Conservation (phyloP, 2,329 filamentous ascomycete species). For the Akanthomyces dipterigenus region DNA sequence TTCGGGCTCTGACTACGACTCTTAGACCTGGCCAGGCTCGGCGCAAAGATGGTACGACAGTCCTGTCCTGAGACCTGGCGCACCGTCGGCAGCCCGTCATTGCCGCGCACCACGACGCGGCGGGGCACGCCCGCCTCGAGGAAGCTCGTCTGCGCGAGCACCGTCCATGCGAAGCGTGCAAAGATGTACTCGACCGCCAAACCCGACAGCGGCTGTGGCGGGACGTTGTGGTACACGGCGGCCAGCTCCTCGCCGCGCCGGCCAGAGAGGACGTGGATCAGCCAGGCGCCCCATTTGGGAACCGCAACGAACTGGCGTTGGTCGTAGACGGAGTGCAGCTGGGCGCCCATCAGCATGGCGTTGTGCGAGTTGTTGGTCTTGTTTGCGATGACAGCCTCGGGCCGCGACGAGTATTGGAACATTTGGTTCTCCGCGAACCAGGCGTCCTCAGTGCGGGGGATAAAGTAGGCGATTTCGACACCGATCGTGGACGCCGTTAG, state of each 20-base stretch:
- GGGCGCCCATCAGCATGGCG: background rate
- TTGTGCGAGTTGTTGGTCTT: background rate
- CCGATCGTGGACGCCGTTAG: background rate
- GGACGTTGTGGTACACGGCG: background rate
- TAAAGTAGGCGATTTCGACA: background rate
- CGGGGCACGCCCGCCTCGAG: background rate
- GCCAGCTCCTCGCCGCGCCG: background rate
- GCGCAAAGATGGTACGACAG: background rate
- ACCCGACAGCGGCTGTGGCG: background rate
- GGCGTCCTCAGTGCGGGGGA: background rate
- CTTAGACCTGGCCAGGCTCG: background rate
- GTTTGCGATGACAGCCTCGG: background rate
- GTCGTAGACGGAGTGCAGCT: background rate
- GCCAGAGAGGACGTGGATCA: background rate
- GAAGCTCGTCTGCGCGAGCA: background rate
- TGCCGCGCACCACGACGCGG: background rate
- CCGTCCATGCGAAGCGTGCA: background rate
- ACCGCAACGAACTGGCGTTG: background rate
- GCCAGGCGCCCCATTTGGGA: constrained; percentile 1
- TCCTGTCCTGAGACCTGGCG: background rate
- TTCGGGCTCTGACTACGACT: background rate
- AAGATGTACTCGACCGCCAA: background rate
- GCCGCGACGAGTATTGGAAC: background rate
- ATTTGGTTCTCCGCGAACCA: constrained; percentile 1
- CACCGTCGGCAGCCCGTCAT: background rate